Evolutionary conservation across 306 rosid genomes (phyloP), one percentile per base, ranked within the genome.

Genomic region (Ormosia emarginata): DNA sequence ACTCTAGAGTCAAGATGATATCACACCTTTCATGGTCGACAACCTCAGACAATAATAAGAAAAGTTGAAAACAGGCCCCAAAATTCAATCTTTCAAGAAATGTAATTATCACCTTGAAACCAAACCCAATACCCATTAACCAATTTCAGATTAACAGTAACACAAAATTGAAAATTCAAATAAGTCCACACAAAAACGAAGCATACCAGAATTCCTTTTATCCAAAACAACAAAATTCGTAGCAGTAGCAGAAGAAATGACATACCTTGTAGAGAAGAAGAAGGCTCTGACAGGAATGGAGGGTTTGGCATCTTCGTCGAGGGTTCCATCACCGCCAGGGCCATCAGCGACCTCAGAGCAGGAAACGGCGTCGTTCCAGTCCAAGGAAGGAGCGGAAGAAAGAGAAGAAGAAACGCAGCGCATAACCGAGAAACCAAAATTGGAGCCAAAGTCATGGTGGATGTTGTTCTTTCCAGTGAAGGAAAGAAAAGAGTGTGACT

Each of bases 241-340:
- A 1, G 46, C 8, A 41, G 46, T 41, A 24, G 15, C 3, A 50
- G 56, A 50, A 50, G 56, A 50, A 46, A 46, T 14, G 52, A 13
- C 56, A 50, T 1, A 14, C 87, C 87, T 96, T 3, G 98, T 96
- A 4, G 99, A 92, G 89, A 92, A 82, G 79, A 96, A 92, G 78
- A 79, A 93, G 50, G 99, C 99, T 80, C 94, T 81, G 46, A 96
- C 99, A 30, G 94, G 98, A 84, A 96, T 93, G 6, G 80, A 77
- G 68, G 89, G 90, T 49, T 82, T 85, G 12, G 87, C 0, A 68
- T 88, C 92, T 9, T 86, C 90, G 46, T 88, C 89, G 8, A 90
- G 72, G 11, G 61, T 64, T 68, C 79, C 89, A 47, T 50, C 80
- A 59, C 34, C 1, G 7, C 34, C 71, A 73, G 56, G 9, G 3